A percentile compares a stretch with the other conserved stretches of the same genome.
These are phyloP conservation scores for Hyaloscypha variabilis DNA, from an alignment of 495 filamentous ascomycete genomes.

Conservation along the genomic window DNA sequence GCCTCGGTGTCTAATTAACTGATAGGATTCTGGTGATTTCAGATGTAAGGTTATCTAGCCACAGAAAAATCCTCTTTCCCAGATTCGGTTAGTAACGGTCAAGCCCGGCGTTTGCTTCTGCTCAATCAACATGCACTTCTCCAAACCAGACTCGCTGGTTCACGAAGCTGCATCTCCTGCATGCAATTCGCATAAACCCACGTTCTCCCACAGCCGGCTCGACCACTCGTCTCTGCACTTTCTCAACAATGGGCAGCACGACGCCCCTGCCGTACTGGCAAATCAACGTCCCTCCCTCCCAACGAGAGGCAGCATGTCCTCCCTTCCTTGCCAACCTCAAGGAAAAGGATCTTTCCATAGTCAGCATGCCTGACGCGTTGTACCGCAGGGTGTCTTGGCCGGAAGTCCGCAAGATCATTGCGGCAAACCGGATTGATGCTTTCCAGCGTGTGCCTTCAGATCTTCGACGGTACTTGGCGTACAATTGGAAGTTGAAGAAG, in stretches of 20 bases:
- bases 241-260: conserved; percentile 21
- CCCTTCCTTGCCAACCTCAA: conserved; percentile 61
- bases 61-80: background rate
- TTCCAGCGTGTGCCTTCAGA: conserved; percentile 78
- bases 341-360: conserved; percentile 59
- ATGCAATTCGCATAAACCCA: background rate
- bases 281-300: conserved; percentile 66
- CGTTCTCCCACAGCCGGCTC: background rate
- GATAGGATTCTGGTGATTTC: no score
- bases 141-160: background rate
- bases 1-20: no score
- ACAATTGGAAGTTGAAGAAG: conserved; percentile 59
- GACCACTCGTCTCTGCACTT: background rate
- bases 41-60: background rate
- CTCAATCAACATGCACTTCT: background rate
- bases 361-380: conserved; percentile 62
- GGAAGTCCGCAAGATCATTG: conserved; percentile 59
- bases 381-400: conserved; percentile 25
- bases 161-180: background rate
- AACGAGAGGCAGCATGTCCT: conserved; percentile 68
- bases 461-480: conserved; percentile 71
- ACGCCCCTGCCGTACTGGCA: conserved; percentile 71
- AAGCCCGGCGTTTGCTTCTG: background rate
- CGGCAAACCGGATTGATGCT: conserved; percentile 66
- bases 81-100: background rate